phyloP scores from a whole-genome alignment of 345 rosid genomes.

The Mallotus nudiflorus region DNA sequence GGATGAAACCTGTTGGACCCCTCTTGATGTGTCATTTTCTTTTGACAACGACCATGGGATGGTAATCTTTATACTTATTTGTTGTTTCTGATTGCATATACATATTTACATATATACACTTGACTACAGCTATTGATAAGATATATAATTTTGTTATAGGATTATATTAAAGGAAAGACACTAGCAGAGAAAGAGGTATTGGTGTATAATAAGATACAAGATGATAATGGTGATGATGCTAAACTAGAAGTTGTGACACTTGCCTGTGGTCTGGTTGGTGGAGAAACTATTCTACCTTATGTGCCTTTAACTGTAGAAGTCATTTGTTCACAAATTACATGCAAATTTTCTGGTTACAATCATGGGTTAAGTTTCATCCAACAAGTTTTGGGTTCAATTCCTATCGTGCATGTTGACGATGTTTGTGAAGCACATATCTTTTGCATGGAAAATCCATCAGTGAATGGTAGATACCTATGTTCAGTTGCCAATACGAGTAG shows the following conservation, averaged over 20 bases:
- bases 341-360: background rate
- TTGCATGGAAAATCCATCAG: too few species aligned
- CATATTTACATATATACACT: too few species aligned
- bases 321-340: slow-evolving; percentile 23
- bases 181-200: slow-evolving; percentile 40
- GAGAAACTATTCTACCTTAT: slow-evolving; percentile 15
- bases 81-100: too few species aligned
- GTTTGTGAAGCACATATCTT: too few species aligned
- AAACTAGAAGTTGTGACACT: slow-evolving; percentile 40
- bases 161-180: slow-evolving; percentile 36
- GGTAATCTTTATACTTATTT: too few species aligned
- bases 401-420: too few species aligned
- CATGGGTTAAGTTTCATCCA: slow-evolving; percentile 28
- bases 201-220: background rate
- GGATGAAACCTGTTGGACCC: too few species aligned
- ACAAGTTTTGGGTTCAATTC: too few species aligned
- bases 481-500: too few species aligned
- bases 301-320: slow-evolving; percentile 16
- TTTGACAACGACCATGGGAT: background rate
- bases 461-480: too few species aligned
- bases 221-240: background rate
- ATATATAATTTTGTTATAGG: slow-evolving; percentile 18
- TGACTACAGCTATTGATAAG: too few species aligned
- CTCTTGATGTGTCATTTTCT: slow-evolving; percentile 16
- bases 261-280: slow-evolving; percentile 38